phyloP scores from a whole-genome alignment of 2,329 filamentous ascomycete species.

The Colletotrichum gigasporum region DNA sequence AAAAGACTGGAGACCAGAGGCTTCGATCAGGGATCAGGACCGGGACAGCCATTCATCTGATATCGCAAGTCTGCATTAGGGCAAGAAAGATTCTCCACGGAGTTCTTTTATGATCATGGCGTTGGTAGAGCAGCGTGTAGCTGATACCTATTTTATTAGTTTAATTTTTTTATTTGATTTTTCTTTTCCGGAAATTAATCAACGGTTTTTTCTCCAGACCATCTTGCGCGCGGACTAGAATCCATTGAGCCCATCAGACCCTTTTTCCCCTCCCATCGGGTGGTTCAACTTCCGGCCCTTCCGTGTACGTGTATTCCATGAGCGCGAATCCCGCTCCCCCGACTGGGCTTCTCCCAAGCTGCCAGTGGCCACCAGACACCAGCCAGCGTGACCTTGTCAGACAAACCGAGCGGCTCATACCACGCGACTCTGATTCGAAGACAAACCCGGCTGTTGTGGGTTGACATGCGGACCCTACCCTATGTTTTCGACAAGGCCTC shows the following conservation, averaged over 20 bases:
- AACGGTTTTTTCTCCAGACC: background rate
- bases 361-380: no score
- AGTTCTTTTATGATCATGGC: conserved; percentile 2
- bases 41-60: background rate
- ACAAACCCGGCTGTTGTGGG: background rate
- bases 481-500: no score
- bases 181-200: background rate
- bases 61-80: background rate
- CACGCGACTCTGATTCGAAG: background rate
- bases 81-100: background rate
- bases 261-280: background rate
- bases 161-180: background rate
- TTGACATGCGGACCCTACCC: background rate
- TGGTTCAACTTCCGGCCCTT: conserved; percentile 14
- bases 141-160: conserved; percentile 10
- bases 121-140: conserved; percentile 1
- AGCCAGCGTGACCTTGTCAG: background rate
- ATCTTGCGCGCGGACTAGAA: background rate
- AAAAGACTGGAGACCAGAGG: background rate
- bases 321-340: background rate
- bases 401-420: background rate
- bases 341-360: no score
- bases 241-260: background rate
- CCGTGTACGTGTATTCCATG: background rate
- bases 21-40: background rate